A percentile compares a stretch with the other conserved stretches of the same genome.
phyloP scores from a whole-genome alignment of 2,329 filamentous ascomycete species.

The Penicillium vulpinum region DNA sequence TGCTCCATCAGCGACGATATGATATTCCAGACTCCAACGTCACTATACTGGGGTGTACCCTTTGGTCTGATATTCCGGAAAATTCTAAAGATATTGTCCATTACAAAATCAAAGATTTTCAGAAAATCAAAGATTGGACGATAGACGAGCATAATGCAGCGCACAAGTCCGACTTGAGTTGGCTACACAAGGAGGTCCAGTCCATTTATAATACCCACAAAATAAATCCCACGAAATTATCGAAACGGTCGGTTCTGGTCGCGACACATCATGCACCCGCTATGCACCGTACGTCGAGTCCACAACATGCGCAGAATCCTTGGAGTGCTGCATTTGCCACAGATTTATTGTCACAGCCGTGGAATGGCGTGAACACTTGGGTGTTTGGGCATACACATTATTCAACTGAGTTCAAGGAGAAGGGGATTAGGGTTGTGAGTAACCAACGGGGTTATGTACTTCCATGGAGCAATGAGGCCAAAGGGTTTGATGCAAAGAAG shows the following conservation, averaged over 20 bases:
- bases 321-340: constrained; percentile 57
- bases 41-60: constrained; percentile 58
- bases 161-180: constrained; percentile 52
- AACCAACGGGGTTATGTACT: constrained; percentile 49
- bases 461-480: constrained; percentile 17
- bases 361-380: constrained; percentile 40
- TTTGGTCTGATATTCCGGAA: constrained; percentile 56
- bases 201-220: constrained; percentile 9
- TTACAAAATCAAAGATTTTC: constrained; percentile 55
- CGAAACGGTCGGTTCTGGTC: constrained; percentile 44
- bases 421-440: constrained; percentile 39
- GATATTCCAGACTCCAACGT: constrained; percentile 36
- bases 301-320: constrained; percentile 50
- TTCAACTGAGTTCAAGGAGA: constrained; percentile 43
- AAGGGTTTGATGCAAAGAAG: background rate
- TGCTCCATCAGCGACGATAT: constrained; percentile 30
- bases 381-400: constrained; percentile 51
- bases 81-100: constrained; percentile 44
- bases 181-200: constrained; percentile 49
- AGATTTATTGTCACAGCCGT: constrained; percentile 42
- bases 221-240: background rate
- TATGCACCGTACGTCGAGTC: constrained; percentile 50
- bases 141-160: constrained; percentile 51
- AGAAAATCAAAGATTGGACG: constrained; percentile 54
- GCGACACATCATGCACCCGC: constrained; percentile 61